Evolutionary conservation across 768 basidiomycete genomes (phyloP).

Genomic region (Russula ochroleuca): DNA sequence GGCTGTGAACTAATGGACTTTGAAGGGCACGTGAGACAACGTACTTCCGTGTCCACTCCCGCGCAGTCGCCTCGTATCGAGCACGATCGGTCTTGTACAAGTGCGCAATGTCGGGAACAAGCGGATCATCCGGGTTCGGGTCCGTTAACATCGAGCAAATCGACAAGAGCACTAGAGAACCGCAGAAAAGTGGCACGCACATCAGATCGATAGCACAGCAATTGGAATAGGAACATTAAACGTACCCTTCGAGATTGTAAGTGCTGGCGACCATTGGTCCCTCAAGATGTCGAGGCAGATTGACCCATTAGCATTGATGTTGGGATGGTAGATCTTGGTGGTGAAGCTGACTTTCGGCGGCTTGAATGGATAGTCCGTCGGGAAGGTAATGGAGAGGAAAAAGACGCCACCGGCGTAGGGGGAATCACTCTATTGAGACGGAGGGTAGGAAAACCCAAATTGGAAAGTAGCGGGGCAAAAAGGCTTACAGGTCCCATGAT

Average conservation of each 20-base stretch:
- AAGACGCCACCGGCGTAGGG: constrained; percentile 99
- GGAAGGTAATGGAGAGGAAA: constrained; percentile 92
- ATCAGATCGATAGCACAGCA: neutral
- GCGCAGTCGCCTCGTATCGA: constrained; percentile 94
- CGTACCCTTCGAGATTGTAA: constrained; percentile 98
- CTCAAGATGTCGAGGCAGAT: constrained; percentile 98
- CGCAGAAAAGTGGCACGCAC: neutral
- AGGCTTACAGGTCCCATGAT: constrained; percentile 97
- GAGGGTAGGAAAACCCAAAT: constrained; percentile 30
- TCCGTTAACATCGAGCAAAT: constrained; percentile 99
- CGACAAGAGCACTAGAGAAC: constrained; percentile 76
- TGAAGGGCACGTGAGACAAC: constrained; percentile 31
- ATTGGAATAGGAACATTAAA: neutral
- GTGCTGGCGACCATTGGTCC: constrained; percentile 98
- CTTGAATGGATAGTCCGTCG: constrained; percentile 99
- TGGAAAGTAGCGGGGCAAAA: neutral
- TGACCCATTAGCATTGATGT: constrained; percentile 99
- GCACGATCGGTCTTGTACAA: constrained; percentile 98
- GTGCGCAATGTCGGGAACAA: constrained; percentile 98
- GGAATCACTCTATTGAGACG: constrained; percentile 72
- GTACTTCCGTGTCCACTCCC: constrained; percentile 99
- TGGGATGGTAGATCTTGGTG: constrained; percentile 99
- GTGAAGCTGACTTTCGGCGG: constrained; percentile 99
- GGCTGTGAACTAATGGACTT: neutral
- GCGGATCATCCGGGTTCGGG: constrained; percentile 97